Conservation (phyloP, 306 rosid species). For the Fagus sylvatica region DNA sequence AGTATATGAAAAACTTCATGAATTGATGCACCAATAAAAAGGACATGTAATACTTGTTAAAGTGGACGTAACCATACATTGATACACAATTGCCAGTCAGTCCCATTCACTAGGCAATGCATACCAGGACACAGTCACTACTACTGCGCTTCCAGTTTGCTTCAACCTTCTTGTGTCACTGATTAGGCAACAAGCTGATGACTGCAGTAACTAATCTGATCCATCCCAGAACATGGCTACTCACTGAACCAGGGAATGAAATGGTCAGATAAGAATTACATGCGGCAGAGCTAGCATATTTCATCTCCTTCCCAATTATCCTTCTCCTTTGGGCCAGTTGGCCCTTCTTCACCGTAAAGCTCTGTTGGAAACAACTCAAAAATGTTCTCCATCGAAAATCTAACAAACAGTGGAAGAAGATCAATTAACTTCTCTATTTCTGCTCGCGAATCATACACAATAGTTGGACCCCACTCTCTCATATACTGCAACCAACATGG, state of each 20-base stretch:
- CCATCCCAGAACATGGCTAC: not conserved
- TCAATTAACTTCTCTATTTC: constrained; percentile 74
- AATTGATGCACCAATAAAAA: not conserved
- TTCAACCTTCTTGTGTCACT: not conserved
- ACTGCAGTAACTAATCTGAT: not conserved
- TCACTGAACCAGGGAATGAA: not conserved
- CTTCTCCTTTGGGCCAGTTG: constrained; percentile 97
- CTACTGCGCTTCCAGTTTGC: not conserved
- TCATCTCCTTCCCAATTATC: constrained; percentile 89
- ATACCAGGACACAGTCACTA: not conserved
- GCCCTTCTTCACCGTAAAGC: constrained; percentile 92
- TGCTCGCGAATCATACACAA: constrained; percentile 61
- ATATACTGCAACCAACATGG: constrained; percentile 95
- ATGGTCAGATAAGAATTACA: not conserved
- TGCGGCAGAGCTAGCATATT: constrained; percentile 45
- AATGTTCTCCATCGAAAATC: constrained; percentile 79
- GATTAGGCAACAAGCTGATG: not conserved
- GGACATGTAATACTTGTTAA: not conserved
- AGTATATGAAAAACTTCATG: not conserved
- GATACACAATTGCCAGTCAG: not conserved
- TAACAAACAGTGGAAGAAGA: constrained; percentile 69
- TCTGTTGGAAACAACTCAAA: constrained; percentile 82
- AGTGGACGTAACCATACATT: not conserved
- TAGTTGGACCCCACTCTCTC: constrained; percentile 97
- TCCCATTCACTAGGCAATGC: not conserved